Evolutionary conservation across 2,329 filamentous ascomycete species (phyloP).

Genomic region (Phaeosphaeria sp.): DNA sequence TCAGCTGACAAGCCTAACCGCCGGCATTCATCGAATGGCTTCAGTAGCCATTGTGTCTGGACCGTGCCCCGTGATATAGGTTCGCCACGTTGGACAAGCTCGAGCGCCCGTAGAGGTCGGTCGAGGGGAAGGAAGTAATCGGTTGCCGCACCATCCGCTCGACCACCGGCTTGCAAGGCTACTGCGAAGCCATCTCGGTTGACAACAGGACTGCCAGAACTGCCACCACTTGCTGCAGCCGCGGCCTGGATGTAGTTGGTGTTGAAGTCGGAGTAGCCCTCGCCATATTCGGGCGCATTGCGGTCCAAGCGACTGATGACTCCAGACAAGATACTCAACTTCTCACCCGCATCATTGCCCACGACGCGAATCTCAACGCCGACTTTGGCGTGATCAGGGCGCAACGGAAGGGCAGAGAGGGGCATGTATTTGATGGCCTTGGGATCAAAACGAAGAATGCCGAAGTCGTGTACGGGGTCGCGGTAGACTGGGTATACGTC

Average conservation of each 20-base stretch:
- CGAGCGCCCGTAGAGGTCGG: slow-evolving; percentile 82
- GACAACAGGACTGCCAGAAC: slow-evolving; percentile 97
- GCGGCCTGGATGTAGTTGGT: slow-evolving; percentile 97
- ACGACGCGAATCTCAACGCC: slow-evolving; percentile 96
- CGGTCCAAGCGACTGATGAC: slow-evolving; percentile 95
- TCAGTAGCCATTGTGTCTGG: slow-evolving; percentile 95
- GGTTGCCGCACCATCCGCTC: slow-evolving; percentile 92
- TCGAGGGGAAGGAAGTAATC: slow-evolving; percentile 97
- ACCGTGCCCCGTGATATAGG: slow-evolving; percentile 92
- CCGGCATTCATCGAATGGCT: slow-evolving; percentile 96
- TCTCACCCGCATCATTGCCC: slow-evolving; percentile 97
- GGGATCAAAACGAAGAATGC: slow-evolving; percentile 94
- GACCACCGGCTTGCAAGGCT: slow-evolving; percentile 90
- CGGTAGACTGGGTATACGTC: slow-evolving; percentile 97
- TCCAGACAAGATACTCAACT: slow-evolving; percentile 95
- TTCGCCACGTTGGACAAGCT: slow-evolving; percentile 79
- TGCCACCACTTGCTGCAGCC: slow-evolving; percentile 93
- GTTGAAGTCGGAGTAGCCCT: slow-evolving; percentile 98
- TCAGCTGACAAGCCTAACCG: slow-evolving; percentile 82
- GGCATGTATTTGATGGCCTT: slow-evolving; percentile 98
- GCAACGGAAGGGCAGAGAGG: slow-evolving; percentile 76
- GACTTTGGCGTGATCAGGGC: slow-evolving; percentile 85
- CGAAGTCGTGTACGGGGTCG: slow-evolving; percentile 98
- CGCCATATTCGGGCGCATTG: slow-evolving; percentile 93
- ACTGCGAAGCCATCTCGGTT: slow-evolving; percentile 93